Base-by-base conservation (phyloP, 176 grass and related monocot genomes). In the Oryza punctata region DNA sequence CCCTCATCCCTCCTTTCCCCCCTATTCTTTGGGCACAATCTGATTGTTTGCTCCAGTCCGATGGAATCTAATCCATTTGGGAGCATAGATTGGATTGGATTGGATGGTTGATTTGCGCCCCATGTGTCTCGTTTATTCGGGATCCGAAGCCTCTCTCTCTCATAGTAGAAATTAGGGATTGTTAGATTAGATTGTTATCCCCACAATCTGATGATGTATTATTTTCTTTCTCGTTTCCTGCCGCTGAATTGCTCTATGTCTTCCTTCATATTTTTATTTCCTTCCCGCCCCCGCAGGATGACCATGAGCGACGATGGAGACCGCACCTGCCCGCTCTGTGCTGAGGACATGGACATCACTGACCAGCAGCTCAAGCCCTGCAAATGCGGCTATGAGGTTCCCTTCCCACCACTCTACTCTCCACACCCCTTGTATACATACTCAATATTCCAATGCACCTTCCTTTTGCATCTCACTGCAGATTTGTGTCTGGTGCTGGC, bases 401-500 rank as follows among this genome's bases (percentile, higher is more conserved):
- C 10, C 24, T 41, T 65, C 13, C 30, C 3, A 26, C n/a, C 10
- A 2, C 18, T 28, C 38, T 69, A 2, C 24, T 28, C 38, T 69
- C 10, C 27, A 15, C 45, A 3, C 11, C 18, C 32, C 32, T 4
- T 4, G n/a, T 52, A 26, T 15, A 45, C 27, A 59, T n/a, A 64
- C n/a, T n/a, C n/a, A n/a, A n/a, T n/a, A n/a, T 10, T 12, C 24
- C 37, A 38, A 38, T 38, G 50, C 28, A 54, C 6, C 3, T 75
- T 67, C 54, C 30, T 12, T 29, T 52, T 25, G 45, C 67, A 14
- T 9, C 10, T 61, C 7, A 15, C 59, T 65, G 28, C 75, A 99
- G 97, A 94, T 99, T 78, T 99, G 97, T 82, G 91, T 99, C 54
- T 99, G 97, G 97, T 99, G 97, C 63, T 99, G 93, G 93, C 97